Evolutionary conservation across 495 filamentous ascomycete species (phyloP).

Genomic region (Talaromyces ruber): DNA sequence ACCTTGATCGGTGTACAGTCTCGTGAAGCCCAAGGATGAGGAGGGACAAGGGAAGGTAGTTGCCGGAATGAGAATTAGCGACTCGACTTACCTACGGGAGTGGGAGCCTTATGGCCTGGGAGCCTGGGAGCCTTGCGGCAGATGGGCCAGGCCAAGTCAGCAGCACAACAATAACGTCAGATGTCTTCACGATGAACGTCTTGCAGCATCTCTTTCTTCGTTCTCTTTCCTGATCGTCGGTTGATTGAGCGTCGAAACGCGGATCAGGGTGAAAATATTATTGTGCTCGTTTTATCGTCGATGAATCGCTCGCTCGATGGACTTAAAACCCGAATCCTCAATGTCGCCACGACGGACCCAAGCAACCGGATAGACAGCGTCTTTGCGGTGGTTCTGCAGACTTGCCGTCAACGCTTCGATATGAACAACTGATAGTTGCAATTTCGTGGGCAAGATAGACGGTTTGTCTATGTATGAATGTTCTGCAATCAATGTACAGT

Average conservation of each 20-base stretch:
- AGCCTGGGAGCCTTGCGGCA: neutral
- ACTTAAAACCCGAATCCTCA: neutral
- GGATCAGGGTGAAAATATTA: neutral
- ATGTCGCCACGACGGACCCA: neutral
- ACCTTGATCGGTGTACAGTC: neutral
- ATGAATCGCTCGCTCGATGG: neutral
- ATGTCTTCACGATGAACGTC: neutral
- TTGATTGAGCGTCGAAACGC: neutral
- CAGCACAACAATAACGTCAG: neutral
- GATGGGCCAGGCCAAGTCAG: neutral
- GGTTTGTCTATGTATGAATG: too few relatives aligned
- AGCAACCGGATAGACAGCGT: neutral
- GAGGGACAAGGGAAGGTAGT: neutral
- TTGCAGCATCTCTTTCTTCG: neutral
- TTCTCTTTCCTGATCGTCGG: neutral
- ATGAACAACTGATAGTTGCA: neutral
- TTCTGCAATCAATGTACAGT: neutral
- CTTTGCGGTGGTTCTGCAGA: neutral
- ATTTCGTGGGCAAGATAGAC: neutral
- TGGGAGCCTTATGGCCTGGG: neutral
- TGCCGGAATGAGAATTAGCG: conserved; percentile 3
- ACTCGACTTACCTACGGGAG: neutral
- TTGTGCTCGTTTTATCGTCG: neutral
- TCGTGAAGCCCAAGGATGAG: neutral
- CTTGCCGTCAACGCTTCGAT: neutral